Evolutionary conservation across 345 rosid genomes (phyloP), one percentile per base, ranked within the genome.

Genomic region (Fremontodendron californicum): DNA sequence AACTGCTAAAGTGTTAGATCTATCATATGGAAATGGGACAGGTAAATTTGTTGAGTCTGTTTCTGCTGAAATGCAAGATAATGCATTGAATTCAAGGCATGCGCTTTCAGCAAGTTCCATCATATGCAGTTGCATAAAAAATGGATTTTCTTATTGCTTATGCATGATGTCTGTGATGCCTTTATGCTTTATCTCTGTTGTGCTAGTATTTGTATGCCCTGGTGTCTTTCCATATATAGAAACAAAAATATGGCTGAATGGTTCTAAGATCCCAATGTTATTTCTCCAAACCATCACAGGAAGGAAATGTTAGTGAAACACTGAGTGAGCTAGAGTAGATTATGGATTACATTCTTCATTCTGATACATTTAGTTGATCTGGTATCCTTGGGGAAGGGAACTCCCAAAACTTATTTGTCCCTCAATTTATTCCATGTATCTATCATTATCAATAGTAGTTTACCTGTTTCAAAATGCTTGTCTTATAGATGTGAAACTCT

Each of bases 11-110:
- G 85, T 93, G 55, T 75, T 96, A 79, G 98, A 96, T 80, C 79
- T 71, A 69, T 86, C 98, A 21, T 91, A 88, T 77, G 99, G 99
- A 81, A 0, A 4, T 75, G 99, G 99, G 77, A 84, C 97, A 64
- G 97, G 98, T 96, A 81, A 35, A 55, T 75, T 74, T 40, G 58
- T 77, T 58, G 29, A 73, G 58, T 21, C 43, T 71, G 66, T 73
- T 29, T 48, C 31, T 19, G 25, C 39, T 27, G 35, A 40, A 42
- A 74, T 70, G 33, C 31, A 71, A 48, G 74, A 70, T 19, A 46
- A 71, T 12, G n/a, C 37, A 19, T 7, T 61, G 27, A 19, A 74
- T 25, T 74, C 33, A 25, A 23, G 12, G 11, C 33, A 18, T 75
- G 31, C 15, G 11, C 35, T 75, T 70, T 70, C 18, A 42, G 35